Evolutionary conservation across 805 yeast species (phyloP), one percentile per base, ranked within the genome.

Genomic region (Sugiyamaella valdiviana): DNA sequence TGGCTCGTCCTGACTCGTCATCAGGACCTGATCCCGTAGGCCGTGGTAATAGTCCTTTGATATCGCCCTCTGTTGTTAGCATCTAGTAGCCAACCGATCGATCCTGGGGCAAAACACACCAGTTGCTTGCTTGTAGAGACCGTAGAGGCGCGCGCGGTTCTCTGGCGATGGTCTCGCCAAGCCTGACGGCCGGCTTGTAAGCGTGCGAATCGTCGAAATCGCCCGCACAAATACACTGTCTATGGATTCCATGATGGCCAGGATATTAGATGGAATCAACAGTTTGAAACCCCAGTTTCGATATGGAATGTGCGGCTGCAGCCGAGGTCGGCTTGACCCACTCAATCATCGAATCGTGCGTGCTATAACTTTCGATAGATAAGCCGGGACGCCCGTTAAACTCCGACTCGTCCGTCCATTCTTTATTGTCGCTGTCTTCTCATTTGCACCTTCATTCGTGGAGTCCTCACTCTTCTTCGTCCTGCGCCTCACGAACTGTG

Each of bases 61-160:
- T 88, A 62, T 87, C 80, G 6, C 96, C 96, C 64, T 85, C 91
- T 4, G 15, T 22, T 52, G 42, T 15, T 39, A 32, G 26, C 6
- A 19, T 17, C 9, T 6, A 2, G 15, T 2, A 26, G 14, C 4
- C 32, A 17, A 17, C 15, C n/a, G n/a, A n/a, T 42, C 29, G 5
- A 15, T 7, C 4, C 21, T 19, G 9, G 9, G 17, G 14, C 37
- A 23, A 14, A 21, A n/a, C 59, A 12, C 53, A 61, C 65, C 71
- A 0, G 95, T 87, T 1, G 95, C 90, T 62, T 87, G 96, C 59
- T 87, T 88, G 67, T 86, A 87, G 44, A 87, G 72, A 0, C 95
- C 95, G 63, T 87, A 87, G 3, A 87, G 71, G 54, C 73, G 74
- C 50, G 83, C 79, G 29, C 95, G 65, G 51, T 72, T 77, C 46